These are phyloP conservation scores for Cerrena zonata DNA, from an alignment of 1,284 basidiomycete genomes.

Conservation along the genomic window DNA sequence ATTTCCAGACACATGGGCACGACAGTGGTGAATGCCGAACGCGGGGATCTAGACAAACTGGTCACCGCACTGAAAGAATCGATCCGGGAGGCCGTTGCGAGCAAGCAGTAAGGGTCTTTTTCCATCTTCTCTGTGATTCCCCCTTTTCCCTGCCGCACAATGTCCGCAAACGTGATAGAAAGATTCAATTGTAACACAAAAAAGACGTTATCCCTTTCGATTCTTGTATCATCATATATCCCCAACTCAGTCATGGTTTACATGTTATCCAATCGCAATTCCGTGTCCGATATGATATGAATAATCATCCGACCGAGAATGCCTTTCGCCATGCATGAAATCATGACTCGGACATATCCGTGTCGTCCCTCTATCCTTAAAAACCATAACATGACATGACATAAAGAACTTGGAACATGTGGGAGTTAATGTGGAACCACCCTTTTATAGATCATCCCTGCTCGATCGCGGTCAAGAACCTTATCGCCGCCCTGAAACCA, in stretches of 20 bases:
- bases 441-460: too few species aligned
- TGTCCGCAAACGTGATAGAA: background rate
- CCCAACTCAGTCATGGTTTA: background rate
- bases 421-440: too few species aligned
- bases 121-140: background rate
- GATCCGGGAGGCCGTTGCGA: conserved; percentile 45
- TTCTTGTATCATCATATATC: background rate
- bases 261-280: background rate
- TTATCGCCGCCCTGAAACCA: too few species aligned
- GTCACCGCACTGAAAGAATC: conserved; percentile 62
- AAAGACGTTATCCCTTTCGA: background rate
- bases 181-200: background rate
- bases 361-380: too few species aligned
- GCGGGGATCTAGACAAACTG: conserved; percentile 76
- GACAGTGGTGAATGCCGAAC: conserved; percentile 63
- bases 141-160: background rate
- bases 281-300: too few species aligned
- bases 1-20: conserved; percentile 80
- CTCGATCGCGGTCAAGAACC: too few species aligned
- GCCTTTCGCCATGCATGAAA: too few species aligned
- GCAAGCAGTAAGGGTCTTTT: conserved; percentile 20
- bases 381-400: too few species aligned
- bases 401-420: too few species aligned
- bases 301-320: too few species aligned
- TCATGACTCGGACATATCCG: too few species aligned